phyloP scores from a whole-genome alignment of 2,329 filamentous ascomycete species.

The Lachnellula suecica region DNA sequence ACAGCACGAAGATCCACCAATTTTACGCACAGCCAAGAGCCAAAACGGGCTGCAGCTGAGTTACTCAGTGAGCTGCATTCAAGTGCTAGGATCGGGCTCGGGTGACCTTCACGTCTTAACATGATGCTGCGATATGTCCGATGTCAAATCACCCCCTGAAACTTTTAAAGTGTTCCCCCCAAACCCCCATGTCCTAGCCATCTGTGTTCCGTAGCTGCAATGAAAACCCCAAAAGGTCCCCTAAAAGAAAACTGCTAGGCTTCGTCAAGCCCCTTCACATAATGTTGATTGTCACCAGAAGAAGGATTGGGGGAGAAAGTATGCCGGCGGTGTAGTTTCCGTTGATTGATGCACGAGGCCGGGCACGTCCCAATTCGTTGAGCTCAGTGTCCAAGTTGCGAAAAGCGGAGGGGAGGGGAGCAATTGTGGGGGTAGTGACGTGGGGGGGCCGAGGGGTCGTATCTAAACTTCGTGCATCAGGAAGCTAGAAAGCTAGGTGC shows the following conservation, averaged over 20 bases:
- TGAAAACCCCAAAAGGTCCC: too few relatives aligned
- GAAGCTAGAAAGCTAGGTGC: too few relatives aligned
- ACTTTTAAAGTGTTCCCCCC: neutral
- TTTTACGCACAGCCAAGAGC: slow-evolving; percentile 13
- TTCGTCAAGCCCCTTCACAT: neutral
- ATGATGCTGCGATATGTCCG: neutral
- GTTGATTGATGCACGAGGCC: neutral
- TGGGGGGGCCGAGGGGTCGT: neutral
- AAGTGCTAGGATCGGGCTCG: too few relatives aligned
- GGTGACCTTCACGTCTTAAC: too few relatives aligned
- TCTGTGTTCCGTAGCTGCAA: too few relatives aligned
- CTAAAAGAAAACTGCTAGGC: neutral
- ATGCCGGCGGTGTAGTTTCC: neutral
- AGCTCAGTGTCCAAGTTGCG: too few relatives aligned
- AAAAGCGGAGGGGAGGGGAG: neutral
- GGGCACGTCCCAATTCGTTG: too few relatives aligned
- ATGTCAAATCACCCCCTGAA: neutral
- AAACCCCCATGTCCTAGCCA: too few relatives aligned
- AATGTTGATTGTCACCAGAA: neutral
- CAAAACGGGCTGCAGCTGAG: too few relatives aligned
- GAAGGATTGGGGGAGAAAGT: neutral
- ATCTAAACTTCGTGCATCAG: too few relatives aligned
- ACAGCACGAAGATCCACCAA: too few relatives aligned
- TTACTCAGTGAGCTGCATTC: too few relatives aligned
- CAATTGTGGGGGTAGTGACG: neutral